A percentile compares a stretch with the other conserved stretches of the same genome.
These are phyloP conservation scores for Myriosclerotinia scirpicola DNA, from an alignment of 2,329 filamentous ascomycete species.

Conservation along the genomic window DNA sequence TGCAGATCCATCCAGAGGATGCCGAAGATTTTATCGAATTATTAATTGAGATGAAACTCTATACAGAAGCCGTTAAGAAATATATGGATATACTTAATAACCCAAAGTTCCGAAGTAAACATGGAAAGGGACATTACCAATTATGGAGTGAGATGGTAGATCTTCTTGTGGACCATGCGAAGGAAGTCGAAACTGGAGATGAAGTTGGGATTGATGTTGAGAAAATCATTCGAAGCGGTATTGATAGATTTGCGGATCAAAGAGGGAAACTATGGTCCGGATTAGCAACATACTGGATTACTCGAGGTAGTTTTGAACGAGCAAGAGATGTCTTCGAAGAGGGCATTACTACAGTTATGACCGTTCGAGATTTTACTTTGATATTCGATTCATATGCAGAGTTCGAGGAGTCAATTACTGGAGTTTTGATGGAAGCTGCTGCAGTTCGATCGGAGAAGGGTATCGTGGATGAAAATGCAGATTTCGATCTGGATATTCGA, in stretches of 20 bases:
- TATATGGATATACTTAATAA: conserved; percentile 95
- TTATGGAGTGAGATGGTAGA: conserved; percentile 98
- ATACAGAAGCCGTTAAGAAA: conserved; percentile 85
- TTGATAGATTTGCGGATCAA: conserved; percentile 88
- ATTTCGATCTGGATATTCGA: conserved; percentile 91
- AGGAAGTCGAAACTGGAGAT: conserved; percentile 76
- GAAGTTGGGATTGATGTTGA: conserved; percentile 88
- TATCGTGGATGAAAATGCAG: conserved; percentile 74
- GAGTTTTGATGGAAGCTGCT: conserved; percentile 85
- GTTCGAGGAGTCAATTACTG: conserved; percentile 95
- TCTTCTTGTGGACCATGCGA: conserved; percentile 84
- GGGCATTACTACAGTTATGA: conserved; percentile 97
- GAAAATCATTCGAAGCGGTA: conserved; percentile 87
- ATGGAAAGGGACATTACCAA: conserved; percentile 92
- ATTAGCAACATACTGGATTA: conserved; percentile 94
- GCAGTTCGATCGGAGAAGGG: conserved; percentile 77
- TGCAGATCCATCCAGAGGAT: conserved; percentile 95
- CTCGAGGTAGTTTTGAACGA: conserved; percentile 85
- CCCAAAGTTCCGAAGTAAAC: conserved; percentile 84
- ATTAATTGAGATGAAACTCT: conserved; percentile 75
- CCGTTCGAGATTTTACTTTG: conserved; percentile 92
- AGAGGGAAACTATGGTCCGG: conserved; percentile 93
- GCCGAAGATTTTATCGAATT: conserved; percentile 94
- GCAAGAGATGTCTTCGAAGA: conserved; percentile 94
- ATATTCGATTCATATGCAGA: conserved; percentile 96